Percentiles rank a stretch among this genome's conserved stretches.
Conservation (phyloP, 1,284 basidiomycete species). For the Stereum hirsutum region DNA sequence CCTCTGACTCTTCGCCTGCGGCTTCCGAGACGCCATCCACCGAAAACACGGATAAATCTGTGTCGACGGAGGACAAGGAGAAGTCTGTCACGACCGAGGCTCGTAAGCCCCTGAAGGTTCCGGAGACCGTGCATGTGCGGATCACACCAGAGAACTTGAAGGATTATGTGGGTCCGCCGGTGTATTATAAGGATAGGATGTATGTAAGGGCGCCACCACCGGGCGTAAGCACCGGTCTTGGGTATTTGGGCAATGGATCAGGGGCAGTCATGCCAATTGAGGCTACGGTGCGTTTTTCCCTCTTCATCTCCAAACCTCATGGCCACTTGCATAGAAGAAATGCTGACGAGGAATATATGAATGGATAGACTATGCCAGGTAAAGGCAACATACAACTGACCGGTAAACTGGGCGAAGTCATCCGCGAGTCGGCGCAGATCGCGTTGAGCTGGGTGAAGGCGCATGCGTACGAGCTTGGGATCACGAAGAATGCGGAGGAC, state of each 20-base stretch:
- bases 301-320: no score
- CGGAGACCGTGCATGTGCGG: conserved; percentile 68
- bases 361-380: conserved; percentile 76
- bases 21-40: no score
- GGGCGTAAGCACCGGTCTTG: conserved; percentile 90
- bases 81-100: conserved; percentile 67
- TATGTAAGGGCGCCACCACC: conserved; percentile 79
- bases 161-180: conserved; percentile 93
- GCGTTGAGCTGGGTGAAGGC: conserved; percentile 90
- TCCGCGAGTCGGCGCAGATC: conserved; percentile 93
- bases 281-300: conserved; percentile 56
- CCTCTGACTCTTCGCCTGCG: no score
- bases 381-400: conserved; percentile 87
- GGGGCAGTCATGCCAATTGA: conserved; percentile 98
- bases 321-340: no score
- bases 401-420: conserved; percentile 97
- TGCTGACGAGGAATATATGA: background rate
- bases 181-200: conserved; percentile 94
- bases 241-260: conserved; percentile 93
- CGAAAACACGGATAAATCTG: no score
- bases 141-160: conserved; percentile 87
- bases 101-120: conserved; percentile 78
- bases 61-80: conserved; percentile 27
- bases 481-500: conserved; percentile 64
- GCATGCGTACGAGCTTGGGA: conserved; percentile 83